phyloP scores from a whole-genome alignment of 352 stramenopile species.

The Pilasporangium apinafurcum region DNA sequence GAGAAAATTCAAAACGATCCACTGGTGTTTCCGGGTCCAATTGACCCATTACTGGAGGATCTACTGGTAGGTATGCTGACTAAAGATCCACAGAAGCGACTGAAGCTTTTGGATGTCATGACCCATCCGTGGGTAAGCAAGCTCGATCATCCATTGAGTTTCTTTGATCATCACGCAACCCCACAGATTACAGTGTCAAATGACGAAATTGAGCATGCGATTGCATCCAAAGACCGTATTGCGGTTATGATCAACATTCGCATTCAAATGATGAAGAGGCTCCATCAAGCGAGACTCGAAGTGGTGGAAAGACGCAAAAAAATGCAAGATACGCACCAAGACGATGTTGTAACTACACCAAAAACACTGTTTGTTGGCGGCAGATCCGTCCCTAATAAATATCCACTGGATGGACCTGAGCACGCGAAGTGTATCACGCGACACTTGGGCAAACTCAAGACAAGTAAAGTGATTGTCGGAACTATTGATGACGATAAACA shows the following conservation, averaged over 20 bases:
- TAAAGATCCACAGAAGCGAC: slow-evolving; percentile 45
- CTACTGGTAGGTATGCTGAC: slow-evolving; percentile 61
- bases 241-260: slow-evolving; percentile 61
- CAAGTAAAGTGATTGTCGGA: slow-evolving; percentile 16
- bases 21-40: slow-evolving; percentile 47
- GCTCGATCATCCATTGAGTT: slow-evolving; percentile 31
- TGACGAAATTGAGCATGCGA: slow-evolving; percentile 74
- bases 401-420: not conserved
- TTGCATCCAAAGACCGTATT: slow-evolving; percentile 46
- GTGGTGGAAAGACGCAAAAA: slow-evolving; percentile 15
- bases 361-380: not conserved
- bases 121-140: slow-evolving; percentile 76
- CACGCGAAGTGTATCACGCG: not conserved
- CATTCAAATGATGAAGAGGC: slow-evolving; percentile 60
- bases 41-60: slow-evolving; percentile 50
- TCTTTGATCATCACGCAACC: slow-evolving; percentile 12
- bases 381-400: not conserved
- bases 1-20: slow-evolving; percentile 81
- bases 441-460: slow-evolving; percentile 7
- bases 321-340: not conserved
- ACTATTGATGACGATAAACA: not conserved
- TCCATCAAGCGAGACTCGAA: slow-evolving; percentile 35
- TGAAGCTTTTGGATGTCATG: slow-evolving; percentile 64
- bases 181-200: slow-evolving; percentile 55
- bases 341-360: slow-evolving; percentile 6